A percentile compares a stretch with the other conserved stretches of the same genome.
These are phyloP conservation scores for Amborella trichopoda DNA, from an alignment of 164 flowering plant genomes.

Conservation along the genomic window DNA sequence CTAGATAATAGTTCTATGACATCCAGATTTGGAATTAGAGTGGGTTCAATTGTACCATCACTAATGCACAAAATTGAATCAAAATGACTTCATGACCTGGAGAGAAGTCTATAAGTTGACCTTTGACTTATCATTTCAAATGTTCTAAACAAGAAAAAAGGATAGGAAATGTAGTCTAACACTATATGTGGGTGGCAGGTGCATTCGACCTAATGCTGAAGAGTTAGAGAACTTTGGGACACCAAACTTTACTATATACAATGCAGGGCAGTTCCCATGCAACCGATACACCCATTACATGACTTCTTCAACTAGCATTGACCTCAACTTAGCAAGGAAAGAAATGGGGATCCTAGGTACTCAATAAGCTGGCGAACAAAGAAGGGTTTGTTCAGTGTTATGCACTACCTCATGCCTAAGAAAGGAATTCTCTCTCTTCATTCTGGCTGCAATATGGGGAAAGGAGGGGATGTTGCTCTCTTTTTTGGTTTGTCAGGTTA, in stretches of 20 bases:
- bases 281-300: conserved; percentile 97
- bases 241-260: conserved; percentile 99
- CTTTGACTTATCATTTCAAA: too few species aligned
- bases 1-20: too few species aligned
- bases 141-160: too few species aligned
- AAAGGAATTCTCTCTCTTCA: conserved; percentile 91
- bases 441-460: conserved; percentile 99
- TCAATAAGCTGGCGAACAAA: conserved; percentile 99
- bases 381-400: conserved; percentile 91
- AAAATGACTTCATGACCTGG: too few species aligned
- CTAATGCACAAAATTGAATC: too few species aligned
- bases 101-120: too few species aligned
- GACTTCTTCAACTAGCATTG: conserved; percentile 99
- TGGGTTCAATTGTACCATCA: too few species aligned
- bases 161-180: too few species aligned
- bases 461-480: conserved; percentile 95
- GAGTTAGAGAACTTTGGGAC: conserved; percentile 97
- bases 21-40: too few species aligned
- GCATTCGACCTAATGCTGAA: conserved; percentile 96
- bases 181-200: conserved; percentile 75
- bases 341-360: conserved; percentile 99
- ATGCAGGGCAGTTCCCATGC: conserved; percentile 98
- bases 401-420: conserved; percentile 99
- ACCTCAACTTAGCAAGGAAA: conserved; percentile 76
- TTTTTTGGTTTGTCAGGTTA: conserved; percentile 99